These are phyloP conservation scores for Serendipita sp. DNA, from an alignment of 768 basidiomycete species.

Conservation along the genomic window DNA sequence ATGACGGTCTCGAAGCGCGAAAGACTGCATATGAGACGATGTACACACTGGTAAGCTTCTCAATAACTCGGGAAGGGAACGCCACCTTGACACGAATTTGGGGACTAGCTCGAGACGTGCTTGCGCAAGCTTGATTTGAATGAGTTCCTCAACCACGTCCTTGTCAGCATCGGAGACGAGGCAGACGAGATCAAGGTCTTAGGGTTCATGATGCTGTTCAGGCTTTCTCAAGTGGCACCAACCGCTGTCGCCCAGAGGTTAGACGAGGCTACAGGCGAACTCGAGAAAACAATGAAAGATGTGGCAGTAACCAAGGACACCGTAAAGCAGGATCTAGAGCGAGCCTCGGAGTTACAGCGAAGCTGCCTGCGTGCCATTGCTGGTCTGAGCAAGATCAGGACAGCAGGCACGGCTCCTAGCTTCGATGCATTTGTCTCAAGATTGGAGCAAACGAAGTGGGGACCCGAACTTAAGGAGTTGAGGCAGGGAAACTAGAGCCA, in stretches of 20 bases:
- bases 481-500: neutral
- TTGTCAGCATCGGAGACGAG: constrained; percentile 71
- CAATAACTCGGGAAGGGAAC: neutral
- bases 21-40: constrained; percentile 97
- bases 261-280: constrained; percentile 65
- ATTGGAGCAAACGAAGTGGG: constrained; percentile 53
- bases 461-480: constrained; percentile 50
- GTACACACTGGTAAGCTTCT: constrained; percentile 67
- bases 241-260: constrained; percentile 67
- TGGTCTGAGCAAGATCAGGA: constrained; percentile 59
- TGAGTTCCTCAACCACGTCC: constrained; percentile 64
- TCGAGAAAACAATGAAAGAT: constrained; percentile 83
- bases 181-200: constrained; percentile 96
- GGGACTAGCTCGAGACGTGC: constrained; percentile 69
- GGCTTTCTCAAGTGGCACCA: constrained; percentile 73
- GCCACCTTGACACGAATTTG: neutral
- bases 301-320: constrained; percentile 83
- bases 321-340: constrained; percentile 82
- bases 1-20: constrained; percentile 88
- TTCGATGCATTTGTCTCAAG: constrained; percentile 73
- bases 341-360: constrained; percentile 77
- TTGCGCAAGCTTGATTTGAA: constrained; percentile 74
- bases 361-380: constrained; percentile 79
- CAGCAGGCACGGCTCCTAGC: constrained; percentile 42
- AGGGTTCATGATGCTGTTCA: constrained; percentile 88